A percentile compares a stretch with the other conserved stretches of the same genome.
These are phyloP conservation scores for Trichoderma semiorbis DNA, from an alignment of 2,329 filamentous ascomycete species.

Conservation along the genomic window DNA sequence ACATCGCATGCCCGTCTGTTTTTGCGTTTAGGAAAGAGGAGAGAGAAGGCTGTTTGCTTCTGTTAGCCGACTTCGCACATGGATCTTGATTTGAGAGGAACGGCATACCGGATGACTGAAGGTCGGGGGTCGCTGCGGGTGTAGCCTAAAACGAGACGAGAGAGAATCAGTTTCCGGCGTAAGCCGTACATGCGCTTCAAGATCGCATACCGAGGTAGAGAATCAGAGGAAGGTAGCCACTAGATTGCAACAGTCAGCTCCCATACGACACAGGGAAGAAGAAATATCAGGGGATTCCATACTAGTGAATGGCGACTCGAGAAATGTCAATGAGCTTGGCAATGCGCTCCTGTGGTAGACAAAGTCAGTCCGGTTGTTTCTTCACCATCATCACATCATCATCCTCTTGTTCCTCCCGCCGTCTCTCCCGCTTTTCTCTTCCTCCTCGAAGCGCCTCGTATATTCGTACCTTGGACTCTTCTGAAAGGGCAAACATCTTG, in stretches of 20 bases:
- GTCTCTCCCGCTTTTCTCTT: background rate
- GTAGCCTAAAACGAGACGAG: conserved; percentile 60
- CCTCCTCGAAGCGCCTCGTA: background rate
- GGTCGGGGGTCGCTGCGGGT: conserved; percentile 91
- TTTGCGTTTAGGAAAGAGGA: conserved; percentile 53
- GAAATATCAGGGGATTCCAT: conserved; percentile 35
- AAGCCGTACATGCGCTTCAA: conserved; percentile 21
- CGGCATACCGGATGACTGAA: conserved; percentile 56
- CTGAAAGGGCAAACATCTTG: conserved; percentile 70
- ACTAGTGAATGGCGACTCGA: conserved; percentile 94
- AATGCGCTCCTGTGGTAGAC: conserved; percentile 77
- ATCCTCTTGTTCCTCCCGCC: background rate
- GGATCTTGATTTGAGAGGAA: background rate
- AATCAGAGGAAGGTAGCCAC: conserved; percentile 94
- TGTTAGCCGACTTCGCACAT: background rate
- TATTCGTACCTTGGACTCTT: conserved; percentile 83
- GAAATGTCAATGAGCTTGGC: conserved; percentile 94
- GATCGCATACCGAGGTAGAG: conserved; percentile 78
- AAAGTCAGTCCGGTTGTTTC: conserved; percentile 13
- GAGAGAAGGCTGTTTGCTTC: conserved; percentile 52
- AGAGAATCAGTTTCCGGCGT: conserved; percentile 26
- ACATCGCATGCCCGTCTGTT: background rate
- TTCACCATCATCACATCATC: background rate
- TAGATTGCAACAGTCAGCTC: conserved; percentile 42
- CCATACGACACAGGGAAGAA: background rate